Percentiles rank a stretch among this genome's conserved stretches.
These are phyloP conservation scores for Microstegium vimineum DNA, from an alignment of 176 grass and related monocot genomes.

Conservation along the genomic window DNA sequence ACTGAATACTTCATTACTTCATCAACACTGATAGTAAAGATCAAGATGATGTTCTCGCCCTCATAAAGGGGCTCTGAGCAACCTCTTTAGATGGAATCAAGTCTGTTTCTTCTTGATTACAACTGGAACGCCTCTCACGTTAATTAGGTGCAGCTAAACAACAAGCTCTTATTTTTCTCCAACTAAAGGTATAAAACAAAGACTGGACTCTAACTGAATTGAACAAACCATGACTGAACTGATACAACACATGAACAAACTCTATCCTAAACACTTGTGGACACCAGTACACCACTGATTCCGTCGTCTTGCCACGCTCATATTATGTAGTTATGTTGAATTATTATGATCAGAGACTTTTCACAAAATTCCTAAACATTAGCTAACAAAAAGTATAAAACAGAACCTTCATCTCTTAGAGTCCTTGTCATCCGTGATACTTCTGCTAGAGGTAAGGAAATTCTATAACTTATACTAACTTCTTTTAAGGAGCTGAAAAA, in stretches of 20 bases:
- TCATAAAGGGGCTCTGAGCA: neutral
- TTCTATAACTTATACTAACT: constrained; percentile 16
- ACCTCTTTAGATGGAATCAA: neutral
- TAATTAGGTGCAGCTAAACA: neutral
- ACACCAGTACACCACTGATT: neutral
- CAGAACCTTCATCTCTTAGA: constrained; percentile 1
- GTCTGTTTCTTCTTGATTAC: neutral
- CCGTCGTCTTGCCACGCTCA: neutral
- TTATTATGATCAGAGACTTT: neutral
- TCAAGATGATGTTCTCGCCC: neutral
- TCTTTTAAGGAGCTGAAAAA: constrained; percentile 7
- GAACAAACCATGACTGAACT: neutral
- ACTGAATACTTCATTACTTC: neutral
- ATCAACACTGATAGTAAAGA: neutral
- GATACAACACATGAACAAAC: neutral
- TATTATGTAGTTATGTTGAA: neutral
- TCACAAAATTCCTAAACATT: neutral
- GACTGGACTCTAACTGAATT: neutral
- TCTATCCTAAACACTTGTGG: neutral
- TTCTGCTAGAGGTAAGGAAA: neutral
- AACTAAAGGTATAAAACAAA: neutral
- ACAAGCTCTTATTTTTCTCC: neutral
- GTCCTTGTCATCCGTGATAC: neutral
- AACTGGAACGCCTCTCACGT: neutral
- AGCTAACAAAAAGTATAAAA: neutral